A percentile compares a stretch with the other conserved stretches of the same genome.
These are phyloP conservation scores for Scleroderma citrinum DNA, from an alignment of 768 basidiomycete species.

Conservation along the genomic window DNA sequence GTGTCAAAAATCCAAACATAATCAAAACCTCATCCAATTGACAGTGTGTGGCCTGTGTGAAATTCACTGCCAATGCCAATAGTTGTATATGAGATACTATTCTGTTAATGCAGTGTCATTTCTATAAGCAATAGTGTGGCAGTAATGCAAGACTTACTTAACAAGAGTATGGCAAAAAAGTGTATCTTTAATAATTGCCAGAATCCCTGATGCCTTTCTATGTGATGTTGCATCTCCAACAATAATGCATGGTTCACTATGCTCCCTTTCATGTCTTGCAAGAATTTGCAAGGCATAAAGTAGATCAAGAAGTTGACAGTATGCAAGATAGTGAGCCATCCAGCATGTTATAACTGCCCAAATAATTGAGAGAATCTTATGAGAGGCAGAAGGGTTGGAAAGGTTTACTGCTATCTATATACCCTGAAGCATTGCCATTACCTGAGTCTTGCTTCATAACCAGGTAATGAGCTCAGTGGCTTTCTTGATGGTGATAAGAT, in stretches of 20 bases:
- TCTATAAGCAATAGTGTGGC: conserved; percentile 1
- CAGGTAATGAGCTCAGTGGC: conserved; percentile 32
- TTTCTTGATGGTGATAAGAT: conserved; percentile 11
- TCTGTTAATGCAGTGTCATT: conserved; percentile 14
- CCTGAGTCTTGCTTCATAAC: conserved; percentile 29
- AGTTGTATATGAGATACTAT: conserved; percentile 23
- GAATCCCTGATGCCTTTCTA: conserved; percentile 28
- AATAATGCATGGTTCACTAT: conserved; percentile 10
- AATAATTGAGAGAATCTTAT: background rate
- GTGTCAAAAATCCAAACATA: conserved; percentile 24
- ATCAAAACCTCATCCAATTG: conserved; percentile 29
- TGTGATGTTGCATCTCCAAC: no score
- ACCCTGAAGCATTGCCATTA: conserved; percentile 26
- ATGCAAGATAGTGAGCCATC: background rate
- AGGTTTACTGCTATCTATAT: conserved; percentile 7
- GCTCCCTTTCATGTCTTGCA: background rate
- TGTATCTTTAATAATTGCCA: conserved; percentile 19
- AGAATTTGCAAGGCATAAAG: background rate
- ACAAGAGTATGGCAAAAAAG: conserved; percentile 26
- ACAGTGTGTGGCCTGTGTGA: conserved; percentile 21
- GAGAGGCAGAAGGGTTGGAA: background rate
- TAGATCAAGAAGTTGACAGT: background rate
- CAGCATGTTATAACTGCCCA: background rate
- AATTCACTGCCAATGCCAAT: conserved; percentile 26
- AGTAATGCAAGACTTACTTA: conserved; percentile 16